phyloP scores from a whole-genome alignment of 75 land plant species.

The Ceratopteris richardii region DNA sequence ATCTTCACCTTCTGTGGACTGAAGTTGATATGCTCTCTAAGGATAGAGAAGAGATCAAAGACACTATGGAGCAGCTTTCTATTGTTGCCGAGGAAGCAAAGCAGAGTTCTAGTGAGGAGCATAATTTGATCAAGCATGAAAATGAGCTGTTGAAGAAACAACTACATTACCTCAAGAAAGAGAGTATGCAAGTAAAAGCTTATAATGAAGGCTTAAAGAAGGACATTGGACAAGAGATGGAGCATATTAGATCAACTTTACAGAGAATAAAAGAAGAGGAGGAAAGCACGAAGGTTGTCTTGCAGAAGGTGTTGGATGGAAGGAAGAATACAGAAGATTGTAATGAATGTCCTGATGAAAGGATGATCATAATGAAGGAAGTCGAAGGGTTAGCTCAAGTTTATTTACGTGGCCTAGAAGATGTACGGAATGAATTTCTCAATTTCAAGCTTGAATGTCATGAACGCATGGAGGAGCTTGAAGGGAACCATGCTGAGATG shows the following conservation, averaged over 20 bases:
- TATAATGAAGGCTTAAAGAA: constrained; percentile 11
- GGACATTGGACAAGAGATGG: constrained; percentile 8
- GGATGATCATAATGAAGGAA: constrained; percentile 23
- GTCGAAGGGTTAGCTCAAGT: constrained; percentile 25
- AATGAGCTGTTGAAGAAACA: constrained; percentile 19
- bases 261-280: constrained; percentile 13
- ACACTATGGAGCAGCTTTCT: constrained; percentile 7
- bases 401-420: constrained; percentile 31
- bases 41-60: constrained; percentile 6
- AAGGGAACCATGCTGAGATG: constrained; percentile 10
- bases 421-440: constrained; percentile 18
- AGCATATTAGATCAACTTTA: constrained; percentile 7
- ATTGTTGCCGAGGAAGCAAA: constrained; percentile 10
- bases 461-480: constrained; percentile 23
- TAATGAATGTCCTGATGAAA: constrained; percentile 9
- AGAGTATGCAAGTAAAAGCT: constrained; percentile 15
- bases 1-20: constrained; percentile 19
- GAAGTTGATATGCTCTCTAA: constrained; percentile 24
- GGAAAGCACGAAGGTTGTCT: constrained; percentile 11
- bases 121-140: constrained; percentile 15
- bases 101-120: constrained; percentile 13
- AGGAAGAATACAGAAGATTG: constrained; percentile 5
- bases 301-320: constrained; percentile 5
- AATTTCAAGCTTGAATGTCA: constrained; percentile 18
- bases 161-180: constrained; percentile 25